Evolutionary conservation across 257 asterid genomes (phyloP).

Genomic region (Solanum medicagineum): DNA sequence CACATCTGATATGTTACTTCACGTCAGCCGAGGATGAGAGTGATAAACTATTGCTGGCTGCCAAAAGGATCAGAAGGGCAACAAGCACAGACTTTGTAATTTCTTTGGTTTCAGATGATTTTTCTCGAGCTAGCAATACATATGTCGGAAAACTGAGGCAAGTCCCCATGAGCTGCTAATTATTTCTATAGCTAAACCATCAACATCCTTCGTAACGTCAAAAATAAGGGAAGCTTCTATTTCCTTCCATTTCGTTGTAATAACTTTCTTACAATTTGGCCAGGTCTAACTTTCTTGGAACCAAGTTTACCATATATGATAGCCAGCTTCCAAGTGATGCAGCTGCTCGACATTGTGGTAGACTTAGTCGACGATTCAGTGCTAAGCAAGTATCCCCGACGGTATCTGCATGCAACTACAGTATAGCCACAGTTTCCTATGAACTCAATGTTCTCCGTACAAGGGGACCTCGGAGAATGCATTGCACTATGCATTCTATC

Average conservation of each 20-base stretch:
- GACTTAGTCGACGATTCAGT: constrained; percentile 7
- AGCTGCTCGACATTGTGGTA: background rate
- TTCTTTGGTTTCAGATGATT: constrained; percentile 75
- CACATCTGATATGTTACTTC: constrained; percentile 6
- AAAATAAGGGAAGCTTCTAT: background rate
- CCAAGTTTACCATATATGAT: constrained; percentile 13
- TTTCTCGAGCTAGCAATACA: constrained; percentile 84
- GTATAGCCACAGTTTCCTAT: constrained; percentile 1
- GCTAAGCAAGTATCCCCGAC: constrained; percentile 7
- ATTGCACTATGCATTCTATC: constrained; percentile 6
- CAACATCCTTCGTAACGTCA: background rate
- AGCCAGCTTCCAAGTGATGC: constrained; percentile 8
- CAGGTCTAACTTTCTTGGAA: constrained; percentile 14
- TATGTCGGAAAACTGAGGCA: constrained; percentile 81
- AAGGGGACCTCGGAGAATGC: constrained; percentile 15
- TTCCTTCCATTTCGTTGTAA: background rate
- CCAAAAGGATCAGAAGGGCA: constrained; percentile 71
- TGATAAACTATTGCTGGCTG: constrained; percentile 66
- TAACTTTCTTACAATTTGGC: background rate
- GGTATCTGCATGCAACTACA: constrained; percentile 6
- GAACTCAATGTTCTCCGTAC: constrained; percentile 15
- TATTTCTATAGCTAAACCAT: background rate
- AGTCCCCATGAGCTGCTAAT: background rate
- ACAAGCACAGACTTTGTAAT: constrained; percentile 74
- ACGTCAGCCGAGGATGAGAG: constrained; percentile 65